Evolutionary conservation across 768 basidiomycete species (phyloP).

Genomic region (Tulasnella sp.): DNA sequence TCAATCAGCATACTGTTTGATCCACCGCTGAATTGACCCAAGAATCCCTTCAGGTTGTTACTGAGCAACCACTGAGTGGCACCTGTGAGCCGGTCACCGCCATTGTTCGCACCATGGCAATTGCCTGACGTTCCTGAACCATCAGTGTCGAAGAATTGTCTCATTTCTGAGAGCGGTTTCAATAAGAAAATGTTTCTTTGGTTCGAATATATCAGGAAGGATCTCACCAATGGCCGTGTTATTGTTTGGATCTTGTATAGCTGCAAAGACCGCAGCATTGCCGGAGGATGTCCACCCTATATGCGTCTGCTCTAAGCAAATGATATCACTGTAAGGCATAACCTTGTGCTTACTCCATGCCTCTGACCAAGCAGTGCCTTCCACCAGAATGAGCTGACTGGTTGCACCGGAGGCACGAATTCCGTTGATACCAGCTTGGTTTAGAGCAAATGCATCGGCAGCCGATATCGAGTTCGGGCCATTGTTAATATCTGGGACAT

Average conservation of each 20-base stretch:
- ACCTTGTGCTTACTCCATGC: slow-evolving; percentile 36
- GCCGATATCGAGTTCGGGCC: slow-evolving; percentile 51
- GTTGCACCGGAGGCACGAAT: slow-evolving; percentile 51
- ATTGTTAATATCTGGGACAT: slow-evolving; percentile 30
- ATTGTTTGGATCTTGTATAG: slow-evolving; percentile 46
- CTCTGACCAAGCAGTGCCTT: slow-evolving; percentile 41
- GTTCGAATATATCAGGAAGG: background rate
- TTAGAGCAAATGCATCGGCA: slow-evolving; percentile 38
- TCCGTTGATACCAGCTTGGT: slow-evolving; percentile 54
- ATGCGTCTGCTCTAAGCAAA: background rate
- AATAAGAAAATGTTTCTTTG: background rate
- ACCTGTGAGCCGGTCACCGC: slow-evolving; percentile 41
- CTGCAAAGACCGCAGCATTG: slow-evolving; percentile 41
- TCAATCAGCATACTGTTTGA: slow-evolving; percentile 21
- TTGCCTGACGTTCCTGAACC: slow-evolving; percentile 37
- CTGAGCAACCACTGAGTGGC: slow-evolving; percentile 48
- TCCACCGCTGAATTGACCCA: slow-evolving; percentile 49
- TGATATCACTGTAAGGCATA: background rate
- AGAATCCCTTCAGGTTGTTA: slow-evolving; percentile 48
- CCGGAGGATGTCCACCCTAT: slow-evolving; percentile 44
- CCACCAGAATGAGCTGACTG: slow-evolving; percentile 29
- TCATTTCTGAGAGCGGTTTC: slow-evolving; percentile 36
- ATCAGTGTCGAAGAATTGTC: slow-evolving; percentile 57
- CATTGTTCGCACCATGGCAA: slow-evolving; percentile 51
- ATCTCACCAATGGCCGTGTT: slow-evolving; percentile 43